These are phyloP conservation scores for Podila epigama DNA, from an alignment of 192 early-diverging fungal species.

Conservation along the genomic window DNA sequence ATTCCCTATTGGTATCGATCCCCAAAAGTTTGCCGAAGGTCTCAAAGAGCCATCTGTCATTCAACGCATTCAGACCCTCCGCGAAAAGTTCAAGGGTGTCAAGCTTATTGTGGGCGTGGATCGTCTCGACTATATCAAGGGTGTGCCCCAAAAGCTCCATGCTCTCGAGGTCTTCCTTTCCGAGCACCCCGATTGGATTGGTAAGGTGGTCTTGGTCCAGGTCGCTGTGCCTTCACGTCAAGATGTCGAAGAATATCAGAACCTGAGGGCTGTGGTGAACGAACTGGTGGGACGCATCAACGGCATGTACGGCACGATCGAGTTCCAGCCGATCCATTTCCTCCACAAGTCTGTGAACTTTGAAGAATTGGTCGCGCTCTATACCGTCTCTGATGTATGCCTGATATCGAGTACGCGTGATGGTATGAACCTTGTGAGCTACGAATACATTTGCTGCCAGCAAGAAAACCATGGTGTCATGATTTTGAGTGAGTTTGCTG, in stretches of 20 bases:
- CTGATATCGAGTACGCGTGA: slow-evolving; percentile 97
- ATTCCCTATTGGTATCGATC: slow-evolving; percentile 99
- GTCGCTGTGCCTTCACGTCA: slow-evolving; percentile 97
- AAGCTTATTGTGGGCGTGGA: slow-evolving; percentile 98
- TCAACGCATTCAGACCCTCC: slow-evolving; percentile 79
- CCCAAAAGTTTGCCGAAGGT: slow-evolving; percentile 90
- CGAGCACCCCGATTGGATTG: slow-evolving; percentile 89
- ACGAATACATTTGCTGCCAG: slow-evolving; percentile 97
- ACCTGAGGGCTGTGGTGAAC: slow-evolving; percentile 92
- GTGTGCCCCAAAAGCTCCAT: slow-evolving; percentile 98
- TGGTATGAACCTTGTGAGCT: slow-evolving; percentile 99
- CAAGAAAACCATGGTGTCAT: slow-evolving; percentile 94
- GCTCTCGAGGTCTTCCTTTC: slow-evolving; percentile 93
- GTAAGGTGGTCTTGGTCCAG: slow-evolving; percentile 95
- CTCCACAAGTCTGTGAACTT: slow-evolving; percentile 96
- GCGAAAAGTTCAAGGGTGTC: slow-evolving; percentile 83
- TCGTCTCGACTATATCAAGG: slow-evolving; percentile 99
- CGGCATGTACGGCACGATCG: slow-evolving; percentile 93
- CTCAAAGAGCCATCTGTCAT: slow-evolving; percentile 73
- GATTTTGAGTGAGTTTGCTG: slow-evolving; percentile 97
- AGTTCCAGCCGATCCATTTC: slow-evolving; percentile 98
- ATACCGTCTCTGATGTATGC: slow-evolving; percentile 96
- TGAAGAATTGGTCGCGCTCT: slow-evolving; percentile 95
- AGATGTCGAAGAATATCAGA: slow-evolving; percentile 99
- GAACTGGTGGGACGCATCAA: slow-evolving; percentile 99